phyloP scores from a whole-genome alignment of 2,329 filamentous ascomycete genomes.

The Pyrenochaeta sp. region DNA sequence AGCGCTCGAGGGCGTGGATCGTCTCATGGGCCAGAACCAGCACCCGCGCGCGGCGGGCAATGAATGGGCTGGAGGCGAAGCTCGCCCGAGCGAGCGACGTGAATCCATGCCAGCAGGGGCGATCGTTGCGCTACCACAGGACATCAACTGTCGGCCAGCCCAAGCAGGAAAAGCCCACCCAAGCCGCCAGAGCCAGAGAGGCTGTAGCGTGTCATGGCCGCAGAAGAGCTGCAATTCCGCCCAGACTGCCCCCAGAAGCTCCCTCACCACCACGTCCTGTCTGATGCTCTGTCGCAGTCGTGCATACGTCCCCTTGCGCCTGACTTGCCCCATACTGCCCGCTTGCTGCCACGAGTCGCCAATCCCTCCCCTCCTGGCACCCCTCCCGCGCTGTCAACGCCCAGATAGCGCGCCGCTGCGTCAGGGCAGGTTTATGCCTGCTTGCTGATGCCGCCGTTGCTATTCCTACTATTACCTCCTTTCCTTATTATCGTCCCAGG shows the following conservation, averaged over 20 bases:
- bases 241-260: too few relatives aligned
- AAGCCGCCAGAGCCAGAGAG: conserved; percentile 32
- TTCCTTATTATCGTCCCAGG: conserved; percentile 35
- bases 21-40: conserved; percentile 47
- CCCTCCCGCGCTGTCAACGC: conserved; percentile 19
- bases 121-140: conserved; percentile 38
- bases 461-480: conserved; percentile 29
- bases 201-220: conserved; percentile 38
- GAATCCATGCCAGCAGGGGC: conserved; percentile 43
- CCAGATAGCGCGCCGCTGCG: conserved; percentile 31
- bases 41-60: conserved; percentile 33
- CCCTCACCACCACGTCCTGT: conserved; percentile 23
- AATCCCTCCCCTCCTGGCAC: conserved; percentile 31
- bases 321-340: conserved; percentile 30
- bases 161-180: conserved; percentile 32
- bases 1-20: too few relatives aligned
- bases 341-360: conserved; percentile 22
- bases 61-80: conserved; percentile 35
- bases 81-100: too few relatives aligned
- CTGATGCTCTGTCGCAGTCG: conserved; percentile 29
- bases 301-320: conserved; percentile 36
- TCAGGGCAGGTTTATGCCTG: conserved; percentile 35
- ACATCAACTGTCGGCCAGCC: conserved; percentile 33
- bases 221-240: conserved; percentile 32
- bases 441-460: conserved; percentile 36